These are phyloP conservation scores for Neonectria magnoliae DNA, from an alignment of 2,329 filamentous ascomycete species.

Conservation along the genomic window DNA sequence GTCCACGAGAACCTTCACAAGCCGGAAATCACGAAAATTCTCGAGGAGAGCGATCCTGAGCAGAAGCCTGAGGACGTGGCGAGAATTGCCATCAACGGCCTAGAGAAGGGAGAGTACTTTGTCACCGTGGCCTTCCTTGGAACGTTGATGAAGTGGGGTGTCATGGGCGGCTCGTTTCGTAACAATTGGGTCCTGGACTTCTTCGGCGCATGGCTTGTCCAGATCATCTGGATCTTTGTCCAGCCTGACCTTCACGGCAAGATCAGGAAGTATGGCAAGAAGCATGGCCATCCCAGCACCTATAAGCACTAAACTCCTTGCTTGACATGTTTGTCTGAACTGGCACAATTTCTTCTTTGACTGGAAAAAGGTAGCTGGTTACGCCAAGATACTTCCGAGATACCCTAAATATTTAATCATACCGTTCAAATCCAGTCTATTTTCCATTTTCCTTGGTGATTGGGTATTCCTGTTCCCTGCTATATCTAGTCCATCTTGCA, in stretches of 20 bases:
- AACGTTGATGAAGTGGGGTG: constrained; percentile 72
- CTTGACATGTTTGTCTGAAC: constrained; percentile 3
- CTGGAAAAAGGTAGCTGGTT: background rate
- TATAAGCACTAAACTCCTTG: constrained; percentile 47
- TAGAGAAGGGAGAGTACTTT: constrained; percentile 84
- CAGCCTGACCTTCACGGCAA: constrained; percentile 66
- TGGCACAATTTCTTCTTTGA: background rate
- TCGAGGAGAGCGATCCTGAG: constrained; percentile 85
- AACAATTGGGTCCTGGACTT: constrained; percentile 71
- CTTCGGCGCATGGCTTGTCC: constrained; percentile 62
- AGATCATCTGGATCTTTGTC: constrained; percentile 68
- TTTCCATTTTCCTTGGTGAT: constrained; percentile 9
- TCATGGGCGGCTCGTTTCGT: constrained; percentile 64
- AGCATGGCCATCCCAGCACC: constrained; percentile 66
- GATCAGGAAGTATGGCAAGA: constrained; percentile 65
- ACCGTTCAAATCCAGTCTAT: constrained; percentile 22
- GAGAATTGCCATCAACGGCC: constrained; percentile 70
- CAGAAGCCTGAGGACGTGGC: constrained; percentile 85
- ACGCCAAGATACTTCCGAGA: constrained; percentile 14
- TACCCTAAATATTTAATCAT: constrained; percentile 34
- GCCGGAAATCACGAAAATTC: constrained; percentile 78
- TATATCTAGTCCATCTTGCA: constrained; percentile 12
- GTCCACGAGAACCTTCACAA: constrained; percentile 82
- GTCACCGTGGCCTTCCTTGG: constrained; percentile 81
- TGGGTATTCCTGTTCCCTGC: constrained; percentile 29